Base-by-base conservation (phyloP, 1,139 yeast genomes). In the Meyerozyma smithsonii region DNA sequence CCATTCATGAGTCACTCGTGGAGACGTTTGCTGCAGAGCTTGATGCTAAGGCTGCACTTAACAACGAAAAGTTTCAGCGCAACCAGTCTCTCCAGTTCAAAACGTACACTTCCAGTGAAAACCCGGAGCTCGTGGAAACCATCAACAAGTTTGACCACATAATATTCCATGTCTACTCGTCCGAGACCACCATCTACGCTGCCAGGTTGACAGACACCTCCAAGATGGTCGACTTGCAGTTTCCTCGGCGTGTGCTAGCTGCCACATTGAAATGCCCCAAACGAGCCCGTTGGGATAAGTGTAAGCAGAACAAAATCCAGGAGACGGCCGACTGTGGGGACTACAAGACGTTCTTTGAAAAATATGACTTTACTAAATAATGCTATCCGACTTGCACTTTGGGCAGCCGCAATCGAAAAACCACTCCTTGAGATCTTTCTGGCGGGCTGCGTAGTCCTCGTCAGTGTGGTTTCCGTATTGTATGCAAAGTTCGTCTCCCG, bases 221-320 rank as follows among this genome's bases (percentile, higher is more conserved):
- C 5, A 56, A 58, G 35, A 47, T 56, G 4, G 61, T 85, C 7
- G 95, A 86, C 56, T 61, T 85, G 11, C 95, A 85, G 49, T 84
- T 86, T 50, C 94, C 95, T 1, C 68, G 96, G 55, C 69, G 89
- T 50, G 89, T 84, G 1, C 52, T 84, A 30, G 88, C 95, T 0
- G 70, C 68, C 47, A 58, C 81, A 5, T 56, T 86, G 39, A 73
- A 71, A 37, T 62, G 77, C 17, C 81, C 83, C 1, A 80, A 79
- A 44, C 64, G 95, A 47, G 61, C 77, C 0, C 76, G 76, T 43
- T 87, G 95, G 96, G 83, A 81, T 42, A 77, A 78, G 40, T 85
- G 95, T 51, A 64, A 64, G 40, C 90, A 84, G 52, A 65, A 83
- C 0, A 63, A 64, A 40, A 63, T 64, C 21, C 73, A 75, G 45